Evolutionary conservation across 1,139 yeast genomes (phyloP).

Genomic region (Hyphopichia fennica): DNA sequence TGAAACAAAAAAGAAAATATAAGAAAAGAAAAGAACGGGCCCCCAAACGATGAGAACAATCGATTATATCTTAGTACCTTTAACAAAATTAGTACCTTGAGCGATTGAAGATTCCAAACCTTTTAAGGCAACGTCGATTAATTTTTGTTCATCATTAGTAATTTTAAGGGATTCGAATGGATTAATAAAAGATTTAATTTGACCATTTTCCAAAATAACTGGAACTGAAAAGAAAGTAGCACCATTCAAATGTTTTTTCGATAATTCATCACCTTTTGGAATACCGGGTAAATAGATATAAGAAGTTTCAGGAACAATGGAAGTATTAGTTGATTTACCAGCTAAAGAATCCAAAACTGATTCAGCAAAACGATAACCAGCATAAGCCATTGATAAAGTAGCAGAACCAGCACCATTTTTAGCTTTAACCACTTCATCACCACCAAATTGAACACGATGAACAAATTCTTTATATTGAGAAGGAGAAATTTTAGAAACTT

Average conservation of each 20-base stretch:
- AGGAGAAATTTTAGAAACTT: conserved; percentile 28
- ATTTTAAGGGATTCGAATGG: conserved; percentile 42
- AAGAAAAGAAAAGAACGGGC: background rate
- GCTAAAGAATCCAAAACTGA: conserved; percentile 45
- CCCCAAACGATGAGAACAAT: background rate
- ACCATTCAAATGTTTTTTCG: conserved; percentile 34
- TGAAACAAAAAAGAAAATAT: background rate
- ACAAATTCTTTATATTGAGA: conserved; percentile 46
- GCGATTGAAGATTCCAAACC: conserved; percentile 57
- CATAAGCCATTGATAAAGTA: conserved; percentile 75
- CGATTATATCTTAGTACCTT: conserved; percentile 41
- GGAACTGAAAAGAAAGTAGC: conserved; percentile 67
- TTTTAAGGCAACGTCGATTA: conserved; percentile 51
- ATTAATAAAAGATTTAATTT: conserved; percentile 41
- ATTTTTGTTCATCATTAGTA: conserved; percentile 42
- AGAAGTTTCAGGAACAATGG: conserved; percentile 52
- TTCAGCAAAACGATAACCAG: conserved; percentile 68
- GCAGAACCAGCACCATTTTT: conserved; percentile 79
- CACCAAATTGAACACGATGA: conserved; percentile 71
- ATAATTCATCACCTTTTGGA: conserved; percentile 48
- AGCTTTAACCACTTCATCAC: conserved; percentile 78
- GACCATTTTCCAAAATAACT: conserved; percentile 52
- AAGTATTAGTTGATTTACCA: conserved; percentile 22
- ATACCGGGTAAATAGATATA: conserved; percentile 62
- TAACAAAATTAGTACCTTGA: conserved; percentile 62